Conservation (phyloP, 352 stramenopile genomes). For the Globisporangium sylvaticum region DNA sequence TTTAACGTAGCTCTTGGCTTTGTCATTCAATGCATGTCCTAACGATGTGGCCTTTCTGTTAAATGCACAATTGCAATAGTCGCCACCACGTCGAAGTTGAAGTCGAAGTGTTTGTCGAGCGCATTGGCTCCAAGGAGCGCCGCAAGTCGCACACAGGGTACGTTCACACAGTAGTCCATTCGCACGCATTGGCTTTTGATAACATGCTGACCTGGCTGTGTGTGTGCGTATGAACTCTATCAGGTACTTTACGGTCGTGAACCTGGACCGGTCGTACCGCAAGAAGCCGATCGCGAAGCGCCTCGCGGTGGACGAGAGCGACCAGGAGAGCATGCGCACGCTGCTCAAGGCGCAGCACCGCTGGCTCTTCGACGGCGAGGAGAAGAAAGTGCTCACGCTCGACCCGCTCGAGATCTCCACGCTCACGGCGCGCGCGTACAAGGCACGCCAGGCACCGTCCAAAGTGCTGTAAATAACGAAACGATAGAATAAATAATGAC, state of each 20-base stretch:
- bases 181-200: background rate
- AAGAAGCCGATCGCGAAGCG: slow-evolving; percentile 24
- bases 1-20: background rate
- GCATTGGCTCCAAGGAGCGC: slow-evolving; percentile 18
- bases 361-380: slow-evolving; percentile 23
- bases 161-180: background rate
- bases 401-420: slow-evolving; percentile 20
- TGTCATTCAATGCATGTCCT: background rate
- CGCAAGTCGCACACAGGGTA: slow-evolving; percentile 29
- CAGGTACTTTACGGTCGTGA: slow-evolving; percentile 27
- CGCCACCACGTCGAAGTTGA: slow-evolving; percentile 25
- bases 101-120: slow-evolving; percentile 28
- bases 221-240: background rate
- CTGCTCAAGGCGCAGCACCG: slow-evolving; percentile 23
- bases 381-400: slow-evolving; percentile 21
- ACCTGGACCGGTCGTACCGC: slow-evolving; percentile 23
- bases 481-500: background rate
- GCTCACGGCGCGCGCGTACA: slow-evolving; percentile 12
- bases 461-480: slow-evolving; percentile 13
- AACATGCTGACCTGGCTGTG: background rate
- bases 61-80: slow-evolving; percentile 10
- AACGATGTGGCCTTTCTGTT: background rate
- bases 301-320: slow-evolving; percentile 19
- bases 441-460: background rate
- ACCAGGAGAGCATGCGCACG: slow-evolving; percentile 25